Conservation (phyloP, 106 monocot genomes). For the Dioscorea zingiberensis region DNA sequence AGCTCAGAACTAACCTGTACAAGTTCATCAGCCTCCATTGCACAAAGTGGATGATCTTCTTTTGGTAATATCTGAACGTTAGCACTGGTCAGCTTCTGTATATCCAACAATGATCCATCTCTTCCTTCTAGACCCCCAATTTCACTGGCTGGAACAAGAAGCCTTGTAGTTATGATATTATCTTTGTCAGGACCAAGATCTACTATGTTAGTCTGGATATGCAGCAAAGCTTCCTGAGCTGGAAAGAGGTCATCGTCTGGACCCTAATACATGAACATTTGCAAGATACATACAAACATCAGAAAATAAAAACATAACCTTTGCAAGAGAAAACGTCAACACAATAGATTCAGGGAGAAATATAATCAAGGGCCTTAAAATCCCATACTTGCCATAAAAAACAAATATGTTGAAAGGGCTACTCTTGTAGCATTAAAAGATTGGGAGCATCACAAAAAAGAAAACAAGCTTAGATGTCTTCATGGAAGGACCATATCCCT, state of each 20-base stretch:
- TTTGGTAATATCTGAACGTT: constrained; percentile 85
- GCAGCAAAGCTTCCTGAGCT: constrained; percentile 95
- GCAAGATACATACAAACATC: no score
- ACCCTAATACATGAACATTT: constrained; percentile 38
- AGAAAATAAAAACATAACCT: no score
- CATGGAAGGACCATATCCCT: no score
- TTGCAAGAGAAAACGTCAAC: no score
- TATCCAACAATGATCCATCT: constrained; percentile 65
- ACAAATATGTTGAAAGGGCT: no score
- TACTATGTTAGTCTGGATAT: constrained; percentile 84
- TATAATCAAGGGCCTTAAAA: no score
- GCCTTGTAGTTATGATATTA: constrained; percentile 87
- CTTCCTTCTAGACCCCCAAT: constrained; percentile 66
- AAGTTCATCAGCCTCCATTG: constrained; percentile 69
- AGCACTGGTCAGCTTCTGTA: constrained; percentile 52
- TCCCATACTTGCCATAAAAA: no score
- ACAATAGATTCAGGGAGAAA: no score
- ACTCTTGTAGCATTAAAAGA: no score
- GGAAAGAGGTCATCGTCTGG: constrained; percentile 96
- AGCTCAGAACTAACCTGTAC: constrained; percentile 56
- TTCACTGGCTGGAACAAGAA: constrained; percentile 68
- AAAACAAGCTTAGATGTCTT: no score
- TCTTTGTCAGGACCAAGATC: constrained; percentile 94
- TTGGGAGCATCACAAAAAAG: no score
- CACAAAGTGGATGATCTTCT: constrained; percentile 68